Base-by-base conservation (phyloP, 352 stramenopile genomes). In the Phytopythium chamaehyphon region DNA sequence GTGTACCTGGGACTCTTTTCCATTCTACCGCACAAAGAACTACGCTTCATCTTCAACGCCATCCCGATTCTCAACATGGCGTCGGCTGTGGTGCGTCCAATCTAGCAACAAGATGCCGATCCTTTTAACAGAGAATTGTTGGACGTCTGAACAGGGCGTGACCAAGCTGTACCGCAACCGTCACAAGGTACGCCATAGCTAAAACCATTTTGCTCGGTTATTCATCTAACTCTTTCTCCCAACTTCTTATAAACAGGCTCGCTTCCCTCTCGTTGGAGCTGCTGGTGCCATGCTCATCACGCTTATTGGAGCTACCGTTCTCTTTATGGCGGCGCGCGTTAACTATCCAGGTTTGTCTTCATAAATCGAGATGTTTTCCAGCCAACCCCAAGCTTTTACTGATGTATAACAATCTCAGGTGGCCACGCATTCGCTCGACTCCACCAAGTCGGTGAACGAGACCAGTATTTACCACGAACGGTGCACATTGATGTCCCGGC, bases 21-120 rank as follows among this genome's bases (percentile, higher is more conserved):
- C 1, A 61, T 96, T 24, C 72, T 99, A 16, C 96, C 95, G 12
- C 97, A 99, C 78, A 99, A 99, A 64, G 97, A 99, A 67, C 83
- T 99, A 12, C 80, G 96, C 47, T 99, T 99, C 62, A 89, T 99
- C 37, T 98, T 99, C 66, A 97, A 96, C 40, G 91, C 90, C 10
- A 76, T 99, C 15, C 96, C 96, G n/a, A 88, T 99, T 3, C 71
- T 99, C 47, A 98, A 98, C 70, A 77, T 97, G 55, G 80, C 76
- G 7, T 91, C 95, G 6, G 96, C 93, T 19, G 73, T 97, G 47
- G 92, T 96, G 53, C 57, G 66, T 10, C 5, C 28, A 33, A 10
- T 33, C 28, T 12, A 1, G 4, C 22, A 48, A 37, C 5, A 3
- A 6, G 42, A 47, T 22, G 14, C 3, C 23, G 24, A 15, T 35